Evolutionary conservation across 2,329 filamentous ascomycete species (phyloP), one percentile per base, ranked within the genome.

Genomic region (Talaromyces marneffei): DNA sequence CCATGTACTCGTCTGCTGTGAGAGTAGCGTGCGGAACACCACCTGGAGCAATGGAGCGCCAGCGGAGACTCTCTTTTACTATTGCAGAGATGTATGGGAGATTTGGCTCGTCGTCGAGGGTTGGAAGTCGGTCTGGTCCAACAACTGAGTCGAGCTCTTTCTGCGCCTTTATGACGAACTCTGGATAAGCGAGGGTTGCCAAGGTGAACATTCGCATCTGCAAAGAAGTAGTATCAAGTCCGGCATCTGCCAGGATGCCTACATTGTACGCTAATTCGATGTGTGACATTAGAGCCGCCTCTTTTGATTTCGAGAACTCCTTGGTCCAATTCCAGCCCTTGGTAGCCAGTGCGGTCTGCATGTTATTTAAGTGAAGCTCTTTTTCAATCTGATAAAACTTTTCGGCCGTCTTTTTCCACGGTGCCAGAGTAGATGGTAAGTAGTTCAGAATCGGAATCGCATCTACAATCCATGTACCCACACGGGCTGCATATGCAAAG

Each of bases 141-240:
- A 75, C 65, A 4, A 76, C 71, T 4, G 42, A 44, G 64, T 77
- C 75, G 6, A 77, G 63, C 44, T 75, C 72, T 3, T 65, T 63
- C n/a, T 80, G 74, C 0, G 76, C 78, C 6, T 72, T 71, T 0
- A 58, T 33, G 1, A 81, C 69, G 2, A 72, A 73, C 7, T 75
- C 71, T 68, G 69, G 23, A 70, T 0, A 79, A 77, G 77, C 60
- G 71, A 77, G 57, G 65, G 82, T 35, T 61, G 83, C 66, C 62
- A 83, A 40, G 66, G 83, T 78, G 71, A 76, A 79, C 12, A 76
- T 74, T 62, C 76, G 77, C 57, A 82, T 72, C 0, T 77, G 78
- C 8, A 73, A 75, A 0, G 76, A 74, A 0, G 78, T 81, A 0
- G 80, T 82, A 60, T 82, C 80, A 20, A 73, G 78, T 20, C 80